Evolutionary conservation across 495 filamentous ascomycete genomes (phyloP), one percentile per base, ranked within the genome.

Genomic region (Acidomyces sp.): DNA sequence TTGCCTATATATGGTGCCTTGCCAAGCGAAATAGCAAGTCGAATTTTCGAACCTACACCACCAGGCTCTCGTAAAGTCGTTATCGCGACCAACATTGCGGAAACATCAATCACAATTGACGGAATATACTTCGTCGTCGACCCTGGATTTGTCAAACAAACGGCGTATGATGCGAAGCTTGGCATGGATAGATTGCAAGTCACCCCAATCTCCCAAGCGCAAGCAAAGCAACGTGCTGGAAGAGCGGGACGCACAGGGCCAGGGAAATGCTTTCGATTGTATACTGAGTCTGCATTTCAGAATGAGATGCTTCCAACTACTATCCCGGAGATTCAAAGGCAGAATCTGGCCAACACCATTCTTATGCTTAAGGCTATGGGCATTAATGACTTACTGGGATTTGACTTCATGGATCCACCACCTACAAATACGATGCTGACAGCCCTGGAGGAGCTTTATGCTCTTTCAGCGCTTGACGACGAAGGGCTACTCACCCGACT

Each of bases 361-460:
- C 75, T 99, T 20, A 93, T 96, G 86, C 70, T 99, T 22, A 99
- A 99, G 59, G 90, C 90, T 1, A 96, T 96, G 88, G 90, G 90
- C 3, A 96, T 99, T 56, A 95, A 96, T 51, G 90, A 99, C 53
- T 67, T 99, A 3, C 73, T 99, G 9, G 85, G 93, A 46, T 99
- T 99, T 52, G 88, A 95, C 57, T 99, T 96, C 53, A 95, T 99
- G 87, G 92, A 96, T 52, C 85, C 88, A 2, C 90, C 90, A 1
- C 90, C 92, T 1, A 88, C 86, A 5, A 95, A 94, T 51, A 95
- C 90, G 22, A 96, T 94, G 86, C 72, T 97, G 39, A 92, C 85
- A 39, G 90, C 90, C 1, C 67, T 97, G 10, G 90, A 96, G 62
- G 90, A 95, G 57, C 68, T 97, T 1, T 97, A 97, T 55, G 85